Conservation (phyloP, 306 rosid genomes). For the Cucumis hystrix region DNA sequence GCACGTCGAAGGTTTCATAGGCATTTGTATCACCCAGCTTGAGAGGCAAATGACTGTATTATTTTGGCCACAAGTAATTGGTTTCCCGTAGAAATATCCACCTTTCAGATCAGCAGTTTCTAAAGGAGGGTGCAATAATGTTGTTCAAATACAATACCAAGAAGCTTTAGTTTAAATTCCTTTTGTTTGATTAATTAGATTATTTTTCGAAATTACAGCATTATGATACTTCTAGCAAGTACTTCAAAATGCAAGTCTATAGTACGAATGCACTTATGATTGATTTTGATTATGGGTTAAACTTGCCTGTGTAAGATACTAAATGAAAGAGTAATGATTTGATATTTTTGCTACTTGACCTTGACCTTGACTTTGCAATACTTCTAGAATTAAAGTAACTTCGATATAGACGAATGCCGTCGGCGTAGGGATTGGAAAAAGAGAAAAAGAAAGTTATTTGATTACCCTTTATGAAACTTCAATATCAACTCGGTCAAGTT, state of each 20-base stretch:
- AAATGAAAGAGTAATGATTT: background rate
- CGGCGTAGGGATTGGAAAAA: too few species aligned
- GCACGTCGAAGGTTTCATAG: background rate
- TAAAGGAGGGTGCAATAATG: background rate
- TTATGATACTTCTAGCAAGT: too few species aligned
- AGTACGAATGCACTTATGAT: background rate
- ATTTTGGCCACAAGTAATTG: background rate
- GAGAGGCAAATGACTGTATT: background rate
- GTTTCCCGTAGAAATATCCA: too few species aligned
- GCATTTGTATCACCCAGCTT: background rate
- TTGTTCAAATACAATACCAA: too few species aligned
- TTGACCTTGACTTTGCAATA: background rate
- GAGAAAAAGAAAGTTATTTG: too few species aligned
- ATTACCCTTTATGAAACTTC: too few species aligned
- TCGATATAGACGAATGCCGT: too few species aligned
- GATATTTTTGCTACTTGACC: background rate
- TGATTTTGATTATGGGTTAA: too few species aligned
- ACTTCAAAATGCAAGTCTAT: too few species aligned
- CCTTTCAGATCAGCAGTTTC: background rate
- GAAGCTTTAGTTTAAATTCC: too few species aligned
- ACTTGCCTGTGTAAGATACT: background rate
- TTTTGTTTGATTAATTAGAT: background rate
- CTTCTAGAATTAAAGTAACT: background rate
- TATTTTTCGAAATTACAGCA: too few species aligned
- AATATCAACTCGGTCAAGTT: too few species aligned